phyloP scores from a whole-genome alignment of 2,329 filamentous ascomycete species.

The Botryotinia narcissicola region DNA sequence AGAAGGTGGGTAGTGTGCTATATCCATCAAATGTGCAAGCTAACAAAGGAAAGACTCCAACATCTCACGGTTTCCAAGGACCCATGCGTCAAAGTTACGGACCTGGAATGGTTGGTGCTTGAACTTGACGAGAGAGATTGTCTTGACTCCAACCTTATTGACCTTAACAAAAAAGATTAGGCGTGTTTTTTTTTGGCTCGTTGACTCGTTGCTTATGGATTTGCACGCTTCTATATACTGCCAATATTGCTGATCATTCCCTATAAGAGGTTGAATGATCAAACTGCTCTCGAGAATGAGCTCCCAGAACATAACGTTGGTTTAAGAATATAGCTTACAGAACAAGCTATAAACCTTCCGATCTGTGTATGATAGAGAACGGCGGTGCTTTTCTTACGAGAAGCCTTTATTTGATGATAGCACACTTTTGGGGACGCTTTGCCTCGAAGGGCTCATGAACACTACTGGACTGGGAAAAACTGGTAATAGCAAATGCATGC shows the following conservation, averaged over 20 bases:
- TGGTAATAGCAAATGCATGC: constrained; percentile 11
- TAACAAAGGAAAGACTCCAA: constrained; percentile 34
- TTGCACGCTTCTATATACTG: constrained; percentile 11
- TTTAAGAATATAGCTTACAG: constrained; percentile 7
- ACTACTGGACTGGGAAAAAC: constrained; percentile 1
- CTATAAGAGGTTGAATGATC: constrained; percentile 9
- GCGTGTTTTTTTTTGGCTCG: constrained; percentile 8
- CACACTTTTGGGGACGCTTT: background rate
- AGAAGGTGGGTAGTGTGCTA: constrained; percentile 53
- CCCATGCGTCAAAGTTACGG: constrained; percentile 48
- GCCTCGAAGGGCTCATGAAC: background rate
- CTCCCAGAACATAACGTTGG: constrained; percentile 4
- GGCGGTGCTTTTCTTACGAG: background rate
- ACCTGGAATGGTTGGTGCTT: constrained; percentile 58
- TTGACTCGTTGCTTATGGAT: constrained; percentile 18
- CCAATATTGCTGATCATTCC: constrained; percentile 1
- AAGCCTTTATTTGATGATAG: constrained; percentile 12
- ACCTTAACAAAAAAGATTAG: background rate
- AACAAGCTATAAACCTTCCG: constrained; percentile 7
- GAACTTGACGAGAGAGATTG: constrained; percentile 24
- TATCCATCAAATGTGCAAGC: constrained; percentile 23
- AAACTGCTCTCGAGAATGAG: constrained; percentile 8
- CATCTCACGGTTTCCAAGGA: constrained; percentile 31
- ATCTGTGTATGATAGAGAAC: constrained; percentile 14
- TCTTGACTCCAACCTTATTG: constrained; percentile 1